Conservation (phyloP, 1,139 yeast species). For the Magnusiomyces suaveolens region DNA sequence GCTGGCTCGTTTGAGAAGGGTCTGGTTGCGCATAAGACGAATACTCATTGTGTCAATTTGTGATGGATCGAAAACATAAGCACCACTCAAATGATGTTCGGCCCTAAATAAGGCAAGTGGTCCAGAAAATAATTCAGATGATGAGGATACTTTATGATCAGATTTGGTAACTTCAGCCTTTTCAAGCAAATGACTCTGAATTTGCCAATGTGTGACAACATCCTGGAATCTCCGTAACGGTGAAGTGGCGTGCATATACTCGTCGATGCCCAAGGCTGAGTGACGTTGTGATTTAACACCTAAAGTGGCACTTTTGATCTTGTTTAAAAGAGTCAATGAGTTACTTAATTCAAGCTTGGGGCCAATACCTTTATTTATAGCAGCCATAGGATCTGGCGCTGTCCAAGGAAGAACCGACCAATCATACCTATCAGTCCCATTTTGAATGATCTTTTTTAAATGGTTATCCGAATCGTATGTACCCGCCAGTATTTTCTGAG, state of each 20-base stretch:
- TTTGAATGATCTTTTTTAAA: conserved; percentile 5
- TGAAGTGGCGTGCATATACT: conserved; percentile 73
- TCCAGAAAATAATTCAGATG: not conserved
- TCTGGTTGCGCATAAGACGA: conserved; percentile 11
- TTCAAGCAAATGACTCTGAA: conserved; percentile 34
- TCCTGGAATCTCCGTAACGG: conserved; percentile 87
- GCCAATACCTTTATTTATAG: conserved; percentile 18
- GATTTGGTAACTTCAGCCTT: not conserved
- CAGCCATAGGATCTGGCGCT: conserved; percentile 10
- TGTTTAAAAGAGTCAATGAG: conserved; percentile 17
- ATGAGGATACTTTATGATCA: not conserved
- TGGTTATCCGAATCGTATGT: not conserved
- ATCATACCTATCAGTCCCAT: conserved; percentile 3
- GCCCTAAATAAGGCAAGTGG: not conserved
- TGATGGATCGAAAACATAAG: conserved; percentile 7
- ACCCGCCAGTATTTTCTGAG: conserved; percentile 35
- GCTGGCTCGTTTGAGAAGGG: conserved; percentile 9
- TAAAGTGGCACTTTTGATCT: conserved; percentile 37
- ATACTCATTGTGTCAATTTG: conserved; percentile 12
- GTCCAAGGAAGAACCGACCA: not conserved
- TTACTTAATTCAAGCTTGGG: conserved; percentile 4
- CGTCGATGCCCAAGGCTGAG: conserved; percentile 51
- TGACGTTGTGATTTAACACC: conserved; percentile 42
- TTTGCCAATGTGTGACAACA: conserved; percentile 66
- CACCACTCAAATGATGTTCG: not conserved